Evolutionary conservation across 139 green algal species (phyloP), one percentile per base, ranked within the genome.

Genomic region (Tetratostichococcus sp.): DNA sequence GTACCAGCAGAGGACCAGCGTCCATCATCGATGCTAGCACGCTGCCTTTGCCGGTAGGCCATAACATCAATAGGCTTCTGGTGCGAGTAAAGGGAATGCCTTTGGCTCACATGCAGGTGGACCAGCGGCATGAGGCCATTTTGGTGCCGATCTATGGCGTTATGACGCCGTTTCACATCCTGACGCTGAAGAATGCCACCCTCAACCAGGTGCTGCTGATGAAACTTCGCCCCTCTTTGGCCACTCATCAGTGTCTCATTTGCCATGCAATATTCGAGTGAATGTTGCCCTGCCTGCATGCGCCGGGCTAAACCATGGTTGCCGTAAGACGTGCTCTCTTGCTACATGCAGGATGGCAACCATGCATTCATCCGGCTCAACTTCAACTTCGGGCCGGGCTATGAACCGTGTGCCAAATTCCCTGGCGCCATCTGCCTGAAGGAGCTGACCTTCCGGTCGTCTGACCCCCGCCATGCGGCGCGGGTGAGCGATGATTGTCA

Each of bases 131-230:
- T 1, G 94, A 99, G 83, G 83, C 88, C 2, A 86, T 99, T 28
- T 82, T 99, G 65, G 79, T 99, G 77, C 96, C 96, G 59, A 94
- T 99, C 74, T 97, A 97, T 77, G 96, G 96, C 43, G 77, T 96
- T 65, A 76, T 98, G 72, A 93, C 99, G 70, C 96, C 96, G 43
- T 97, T 99, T 80, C 96, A 99, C 87, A 95, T 99, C 80, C 90
- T 93, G 26, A 95, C 89, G 5, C 81, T 99, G 50, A 94, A 95
- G 78, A 94, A 90, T 35, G 91, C 94, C 0, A 91, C 79, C 19
- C 89, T 85, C 77, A 92, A 83, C 43, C 68, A 83, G 80, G 76
- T 85, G 16, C 26, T 71, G 59, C 59, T 58, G 66, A 25, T 25
- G 8, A 2, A 65, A 17, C 25, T 33, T 58, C 35, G 33, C 32